Evolutionary conservation across 208 protist genomes (phyloP).

Genomic region (Trichomonas gallinae): DNA sequence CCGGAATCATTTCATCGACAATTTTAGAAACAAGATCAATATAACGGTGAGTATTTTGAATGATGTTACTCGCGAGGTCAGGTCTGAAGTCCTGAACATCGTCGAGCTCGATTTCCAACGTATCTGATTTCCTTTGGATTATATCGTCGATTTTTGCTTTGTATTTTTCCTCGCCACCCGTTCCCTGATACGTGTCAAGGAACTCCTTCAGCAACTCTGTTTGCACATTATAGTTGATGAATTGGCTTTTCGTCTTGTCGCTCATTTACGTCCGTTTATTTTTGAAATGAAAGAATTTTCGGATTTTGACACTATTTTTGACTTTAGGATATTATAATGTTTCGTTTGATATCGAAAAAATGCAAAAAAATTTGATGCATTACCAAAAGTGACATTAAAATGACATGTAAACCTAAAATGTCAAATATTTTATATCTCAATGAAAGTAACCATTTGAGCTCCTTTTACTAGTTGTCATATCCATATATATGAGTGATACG

Average conservation of each 20-base stretch:
- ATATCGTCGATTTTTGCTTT: not conserved
- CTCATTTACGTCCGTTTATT: too few relatives aligned
- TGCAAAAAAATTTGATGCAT: too few relatives aligned
- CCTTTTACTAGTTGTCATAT: too few relatives aligned
- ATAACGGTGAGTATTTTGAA: slow-evolving; percentile 42
- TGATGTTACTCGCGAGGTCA: slow-evolving; percentile 20
- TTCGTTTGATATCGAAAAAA: too few relatives aligned
- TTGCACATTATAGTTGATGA: not conserved
- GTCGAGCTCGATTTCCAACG: slow-evolving; percentile 31
- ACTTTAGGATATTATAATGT: too few relatives aligned
- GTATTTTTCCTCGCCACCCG: not conserved
- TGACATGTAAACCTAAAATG: too few relatives aligned
- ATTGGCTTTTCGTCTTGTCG: not conserved
- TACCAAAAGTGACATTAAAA: too few relatives aligned
- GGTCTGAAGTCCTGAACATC: slow-evolving; percentile 26
- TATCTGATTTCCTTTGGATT: not conserved
- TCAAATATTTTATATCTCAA: too few relatives aligned
- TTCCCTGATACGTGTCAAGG: not conserved
- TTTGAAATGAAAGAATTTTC: not conserved
- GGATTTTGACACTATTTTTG: too few relatives aligned
- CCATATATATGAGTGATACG: too few relatives aligned
- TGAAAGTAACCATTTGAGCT: too few relatives aligned
- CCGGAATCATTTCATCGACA: slow-evolving; percentile 37
- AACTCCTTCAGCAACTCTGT: not conserved
- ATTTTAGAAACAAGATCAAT: slow-evolving; percentile 29